phyloP scores from a whole-genome alignment of 352 stramenopile species.

The Pythium rishiriense region DNA sequence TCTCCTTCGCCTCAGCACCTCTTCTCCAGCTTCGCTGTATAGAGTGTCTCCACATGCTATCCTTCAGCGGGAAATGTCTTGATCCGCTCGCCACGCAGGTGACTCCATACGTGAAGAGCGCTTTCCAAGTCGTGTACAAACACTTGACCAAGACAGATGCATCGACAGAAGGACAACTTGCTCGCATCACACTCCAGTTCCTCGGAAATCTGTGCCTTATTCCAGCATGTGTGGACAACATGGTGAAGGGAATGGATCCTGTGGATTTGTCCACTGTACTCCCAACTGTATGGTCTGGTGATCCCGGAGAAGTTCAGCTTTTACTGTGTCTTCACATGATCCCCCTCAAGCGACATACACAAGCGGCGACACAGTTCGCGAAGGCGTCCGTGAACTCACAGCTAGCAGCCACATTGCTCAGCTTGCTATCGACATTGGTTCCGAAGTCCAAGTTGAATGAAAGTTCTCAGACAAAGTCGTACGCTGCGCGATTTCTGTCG shows the following conservation, averaged over 20 bases:
- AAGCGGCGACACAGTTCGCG: constrained; percentile 82
- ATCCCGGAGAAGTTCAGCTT: constrained; percentile 82
- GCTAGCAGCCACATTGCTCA: constrained; percentile 77
- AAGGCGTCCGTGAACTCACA: constrained; percentile 79
- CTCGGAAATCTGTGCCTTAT: constrained; percentile 86
- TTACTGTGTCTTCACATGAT: constrained; percentile 88
- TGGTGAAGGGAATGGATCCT: constrained; percentile 87
- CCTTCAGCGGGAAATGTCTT: constrained; percentile 82
- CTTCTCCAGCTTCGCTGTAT: constrained; percentile 83
- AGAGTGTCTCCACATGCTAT: constrained; percentile 86
- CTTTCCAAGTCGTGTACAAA: constrained; percentile 85
- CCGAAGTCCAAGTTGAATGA: constrained; percentile 82
- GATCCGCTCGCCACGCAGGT: constrained; percentile 72
- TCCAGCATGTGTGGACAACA: constrained; percentile 83
- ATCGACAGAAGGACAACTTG: constrained; percentile 79
- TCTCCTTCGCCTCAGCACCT: constrained; percentile 74
- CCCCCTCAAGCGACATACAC: constrained; percentile 83
- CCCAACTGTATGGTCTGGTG: constrained; percentile 74
- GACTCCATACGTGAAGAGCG: constrained; percentile 84
- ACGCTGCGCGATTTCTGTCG: constrained; percentile 78
- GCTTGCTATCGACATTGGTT: constrained; percentile 76
- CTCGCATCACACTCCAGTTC: constrained; percentile 77
- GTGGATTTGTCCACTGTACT: constrained; percentile 67
- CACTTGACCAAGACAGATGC: constrained; percentile 76
- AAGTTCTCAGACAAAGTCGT: constrained; percentile 80